These are phyloP conservation scores for Emergomyces africanus DNA, from an alignment of 2,329 filamentous ascomycete genomes.

Conservation along the genomic window DNA sequence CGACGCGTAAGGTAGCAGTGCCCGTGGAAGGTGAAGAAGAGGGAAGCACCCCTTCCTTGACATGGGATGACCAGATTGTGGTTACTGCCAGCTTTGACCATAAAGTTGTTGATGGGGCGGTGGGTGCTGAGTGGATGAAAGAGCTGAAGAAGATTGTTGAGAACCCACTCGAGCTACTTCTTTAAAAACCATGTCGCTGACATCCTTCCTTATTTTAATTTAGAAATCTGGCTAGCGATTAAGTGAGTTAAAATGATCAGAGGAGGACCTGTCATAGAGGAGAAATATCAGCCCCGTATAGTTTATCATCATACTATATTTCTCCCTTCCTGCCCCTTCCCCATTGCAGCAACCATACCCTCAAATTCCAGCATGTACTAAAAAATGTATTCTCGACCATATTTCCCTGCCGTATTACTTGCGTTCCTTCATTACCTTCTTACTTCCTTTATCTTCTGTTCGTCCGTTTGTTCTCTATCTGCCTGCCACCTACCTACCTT, in stretches of 20 bases:
- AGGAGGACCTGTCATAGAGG: no score
- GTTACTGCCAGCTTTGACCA: slow-evolving; percentile 96
- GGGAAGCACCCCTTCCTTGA: slow-evolving; percentile 46
- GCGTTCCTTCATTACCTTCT: no score
- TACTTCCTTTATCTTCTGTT: not conserved
- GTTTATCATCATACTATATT: no score
- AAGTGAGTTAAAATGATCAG: not conserved
- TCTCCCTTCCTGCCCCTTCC: not conserved
- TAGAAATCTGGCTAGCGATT: slow-evolving; percentile 2
- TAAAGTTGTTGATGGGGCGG: slow-evolving; percentile 94
- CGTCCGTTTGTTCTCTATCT: not conserved
- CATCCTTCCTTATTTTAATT: not conserved
- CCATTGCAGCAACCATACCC: not conserved
- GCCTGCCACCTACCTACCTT: not conserved
- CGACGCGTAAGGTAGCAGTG: slow-evolving; percentile 87
- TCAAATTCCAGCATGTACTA: slow-evolving; percentile 1
- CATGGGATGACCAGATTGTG: slow-evolving; percentile 95
- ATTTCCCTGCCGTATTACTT: not conserved
- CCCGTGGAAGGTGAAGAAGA: slow-evolving; percentile 73
- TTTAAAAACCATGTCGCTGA: slow-evolving; percentile 42
- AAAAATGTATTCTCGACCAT: slow-evolving; percentile 1
- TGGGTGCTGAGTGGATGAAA: slow-evolving; percentile 91
- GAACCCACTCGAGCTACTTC: slow-evolving; percentile 88
- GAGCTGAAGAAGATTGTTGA: slow-evolving; percentile 97
- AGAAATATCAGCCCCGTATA: no score